Base-by-base conservation (phyloP, 2,329 filamentous ascomycete genomes). In the Fusarium chaquense region DNA sequence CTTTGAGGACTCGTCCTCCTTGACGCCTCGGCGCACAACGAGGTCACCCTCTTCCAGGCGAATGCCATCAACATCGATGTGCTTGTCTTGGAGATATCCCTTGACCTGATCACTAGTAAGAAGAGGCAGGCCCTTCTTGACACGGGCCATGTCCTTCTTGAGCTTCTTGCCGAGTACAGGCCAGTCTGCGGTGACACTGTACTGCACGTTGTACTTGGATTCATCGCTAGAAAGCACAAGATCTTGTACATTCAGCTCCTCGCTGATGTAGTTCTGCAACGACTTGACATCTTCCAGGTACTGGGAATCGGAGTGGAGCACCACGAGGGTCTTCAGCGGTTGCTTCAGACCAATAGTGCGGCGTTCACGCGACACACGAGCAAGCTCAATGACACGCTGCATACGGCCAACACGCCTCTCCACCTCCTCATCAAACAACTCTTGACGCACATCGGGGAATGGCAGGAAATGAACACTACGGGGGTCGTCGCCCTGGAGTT, bases 341-440 rank as follows among this genome's bases (percentile, higher is more conserved):
- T 92, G 96, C 84, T 98, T 98, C 57, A 98, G 84, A 35, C 93
- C 93, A 75, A 98, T 90, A 45, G 90, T 90, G 63, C 92, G 89
- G 53, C 94, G 89, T 80, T 98, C 96, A 79, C 96, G 88, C 52
- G 93, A 94, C 53, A 95, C 89, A 76, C 96, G 89, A 47, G 89
- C 93, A 66, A 98, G 87, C 76, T 98, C 94, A 78, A 99, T 98
- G 77, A 98, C 94, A 71, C 90, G 92, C 80, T 98, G 95, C 96
- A 99, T 98, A 49, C 94, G 90, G 67, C 88, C 86, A 15, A 98
- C 94, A 70, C 92, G 89, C 67, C 96, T 89, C 83, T 98, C 95
- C 45, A 98, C 90, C 24, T 89, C 91, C 51, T 89, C 87, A 77
- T 98, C 91, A 76, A 97, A 98, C 6, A 98, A 86, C 77, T 97